Evolutionary conservation across 1,139 yeast genomes (phyloP).

Genomic region (Lizanozyma gosingica): DNA sequence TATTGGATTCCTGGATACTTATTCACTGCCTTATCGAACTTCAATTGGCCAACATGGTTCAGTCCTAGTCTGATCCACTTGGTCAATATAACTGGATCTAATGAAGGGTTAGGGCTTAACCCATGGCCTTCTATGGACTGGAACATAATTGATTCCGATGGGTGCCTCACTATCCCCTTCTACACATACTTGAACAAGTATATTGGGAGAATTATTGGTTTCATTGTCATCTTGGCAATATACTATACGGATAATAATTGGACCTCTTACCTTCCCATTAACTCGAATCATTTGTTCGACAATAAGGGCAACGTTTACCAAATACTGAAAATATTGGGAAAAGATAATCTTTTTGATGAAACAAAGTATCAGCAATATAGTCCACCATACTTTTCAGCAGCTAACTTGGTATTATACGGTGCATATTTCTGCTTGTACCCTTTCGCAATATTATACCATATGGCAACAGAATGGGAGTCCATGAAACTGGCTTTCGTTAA

Average conservation of each 20-base stretch:
- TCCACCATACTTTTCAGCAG: conserved; percentile 55
- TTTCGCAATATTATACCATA: conserved; percentile 39
- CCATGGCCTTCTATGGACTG: conserved; percentile 49
- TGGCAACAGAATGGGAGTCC: conserved; percentile 21
- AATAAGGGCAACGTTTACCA: conserved; percentile 38
- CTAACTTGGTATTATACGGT: conserved; percentile 44
- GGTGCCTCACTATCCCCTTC: conserved; percentile 36
- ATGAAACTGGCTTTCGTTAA: conserved; percentile 17
- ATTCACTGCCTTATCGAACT: conserved; percentile 22
- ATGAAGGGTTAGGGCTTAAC: conserved; percentile 45
- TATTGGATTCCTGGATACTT: conserved; percentile 29
- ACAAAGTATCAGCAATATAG: conserved; percentile 36
- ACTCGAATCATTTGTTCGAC: conserved; percentile 36
- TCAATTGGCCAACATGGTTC: conserved; percentile 34
- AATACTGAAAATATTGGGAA: conserved; percentile 32
- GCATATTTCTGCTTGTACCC: conserved; percentile 53
- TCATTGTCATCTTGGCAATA: conserved; percentile 32
- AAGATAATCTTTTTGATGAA: conserved; percentile 29
- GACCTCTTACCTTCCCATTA: conserved; percentile 48
- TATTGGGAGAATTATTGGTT: conserved; percentile 35
- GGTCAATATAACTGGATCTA: conserved; percentile 46
- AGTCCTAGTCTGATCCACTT: conserved; percentile 36
- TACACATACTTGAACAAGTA: conserved; percentile 33
- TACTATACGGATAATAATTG: conserved; percentile 44
- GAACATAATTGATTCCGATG: conserved; percentile 19